Conservation (phyloP, 257 asterid species). For the Ehretia macrophylla region DNA sequence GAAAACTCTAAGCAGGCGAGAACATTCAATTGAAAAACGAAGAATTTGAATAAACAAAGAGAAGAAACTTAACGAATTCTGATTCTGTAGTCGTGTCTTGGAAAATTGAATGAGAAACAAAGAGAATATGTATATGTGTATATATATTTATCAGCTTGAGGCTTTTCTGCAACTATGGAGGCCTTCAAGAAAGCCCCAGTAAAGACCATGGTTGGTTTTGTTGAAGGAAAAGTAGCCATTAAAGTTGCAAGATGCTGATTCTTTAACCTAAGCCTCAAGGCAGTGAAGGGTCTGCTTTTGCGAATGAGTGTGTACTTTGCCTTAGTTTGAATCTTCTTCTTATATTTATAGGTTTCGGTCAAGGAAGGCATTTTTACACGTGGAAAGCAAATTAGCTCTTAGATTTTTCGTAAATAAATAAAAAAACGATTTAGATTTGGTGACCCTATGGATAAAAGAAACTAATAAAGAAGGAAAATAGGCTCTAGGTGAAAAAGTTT, state of each 20-base stretch:
- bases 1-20: background rate
- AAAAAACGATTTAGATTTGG: too few species aligned
- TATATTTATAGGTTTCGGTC: background rate
- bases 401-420: too few species aligned
- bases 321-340: too few species aligned
- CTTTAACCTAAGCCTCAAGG: conserved; percentile 37
- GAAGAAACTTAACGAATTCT: conserved; percentile 1
- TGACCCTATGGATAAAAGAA: too few species aligned
- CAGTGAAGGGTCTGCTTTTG: background rate
- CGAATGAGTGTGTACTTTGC: background rate
- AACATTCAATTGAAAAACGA: too few species aligned
- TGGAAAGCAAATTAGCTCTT: too few species aligned
- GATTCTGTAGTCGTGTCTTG: background rate
- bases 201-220: background rate
- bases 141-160: background rate
- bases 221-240: conserved; percentile 36
- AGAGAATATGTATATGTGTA: background rate
- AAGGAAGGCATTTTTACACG: background rate
- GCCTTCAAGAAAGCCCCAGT: conserved; percentile 9
- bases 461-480: too few species aligned
- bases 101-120: background rate
- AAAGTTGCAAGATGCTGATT: conserved; percentile 48
- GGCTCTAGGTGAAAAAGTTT: too few species aligned
- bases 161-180: background rate
- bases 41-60: too few species aligned